Percentiles rank a stretch among this genome's conserved stretches.
phyloP scores from a whole-genome alignment of 192 early-diverging fungal species.

The Linderina pennispora region DNA sequence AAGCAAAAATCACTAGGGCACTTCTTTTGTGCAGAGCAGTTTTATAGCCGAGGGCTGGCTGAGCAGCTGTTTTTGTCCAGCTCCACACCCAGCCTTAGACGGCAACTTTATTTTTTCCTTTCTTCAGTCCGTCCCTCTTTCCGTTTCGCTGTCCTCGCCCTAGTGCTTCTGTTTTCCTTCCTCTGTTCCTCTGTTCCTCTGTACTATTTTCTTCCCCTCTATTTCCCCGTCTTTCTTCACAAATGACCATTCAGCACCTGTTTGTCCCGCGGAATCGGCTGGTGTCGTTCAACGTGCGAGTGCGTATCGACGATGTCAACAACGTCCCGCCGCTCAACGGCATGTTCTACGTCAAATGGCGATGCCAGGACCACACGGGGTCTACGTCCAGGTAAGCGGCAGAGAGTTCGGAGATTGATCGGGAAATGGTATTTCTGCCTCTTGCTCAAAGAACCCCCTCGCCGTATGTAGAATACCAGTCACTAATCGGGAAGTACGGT shows the following conservation, averaged over 20 bases:
- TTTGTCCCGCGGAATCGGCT: constrained; percentile 69
- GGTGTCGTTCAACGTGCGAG: constrained; percentile 55
- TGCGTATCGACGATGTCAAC: constrained; percentile 68
- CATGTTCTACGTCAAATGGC: constrained; percentile 78
- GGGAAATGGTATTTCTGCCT: not conserved
- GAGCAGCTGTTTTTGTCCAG: not conserved
- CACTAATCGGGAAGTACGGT: constrained; percentile 52
- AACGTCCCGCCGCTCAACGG: constrained; percentile 79
- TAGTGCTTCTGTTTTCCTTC: not conserved
- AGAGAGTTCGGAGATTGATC: not conserved
- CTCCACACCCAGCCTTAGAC: not conserved
- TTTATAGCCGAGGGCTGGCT: too few species aligned
- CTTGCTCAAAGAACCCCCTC: not conserved
- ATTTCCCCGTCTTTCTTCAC: not conserved
- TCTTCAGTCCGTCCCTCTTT: not conserved
- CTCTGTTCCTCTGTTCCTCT: not conserved
- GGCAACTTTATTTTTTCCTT: not conserved
- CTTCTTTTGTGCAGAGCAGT: too few species aligned
- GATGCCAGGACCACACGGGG: constrained; percentile 39
- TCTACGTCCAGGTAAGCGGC: constrained; percentile 23
- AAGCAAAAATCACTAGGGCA: too few species aligned
- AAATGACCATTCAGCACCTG: constrained; percentile 50
- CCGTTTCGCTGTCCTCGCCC: not conserved
- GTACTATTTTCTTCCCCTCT: not conserved
- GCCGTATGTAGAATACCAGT: constrained; percentile 28